Conservation (phyloP, 352 stramenopile species). For the Thalassiosira livingstoniorum region DNA sequence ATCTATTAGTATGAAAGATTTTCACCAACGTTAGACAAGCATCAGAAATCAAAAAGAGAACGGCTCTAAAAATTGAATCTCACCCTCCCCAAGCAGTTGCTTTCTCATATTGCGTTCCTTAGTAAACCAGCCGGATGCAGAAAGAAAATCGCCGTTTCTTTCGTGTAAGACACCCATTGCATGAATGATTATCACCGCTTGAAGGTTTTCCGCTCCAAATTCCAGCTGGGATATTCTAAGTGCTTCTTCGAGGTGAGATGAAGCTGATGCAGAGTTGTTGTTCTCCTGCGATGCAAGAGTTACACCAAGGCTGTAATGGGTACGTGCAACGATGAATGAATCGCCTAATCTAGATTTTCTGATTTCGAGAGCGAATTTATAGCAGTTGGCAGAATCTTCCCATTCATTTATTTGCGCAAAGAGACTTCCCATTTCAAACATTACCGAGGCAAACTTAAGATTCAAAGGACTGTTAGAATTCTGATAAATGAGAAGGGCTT, state of each 20-base stretch:
- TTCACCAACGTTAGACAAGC: neutral
- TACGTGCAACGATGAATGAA: constrained; percentile 60
- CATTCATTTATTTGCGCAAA: constrained; percentile 42
- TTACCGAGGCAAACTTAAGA: constrained; percentile 57
- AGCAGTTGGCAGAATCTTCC: constrained; percentile 47
- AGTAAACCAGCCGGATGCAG: constrained; percentile 60
- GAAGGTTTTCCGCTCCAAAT: constrained; percentile 51
- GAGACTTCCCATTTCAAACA: constrained; percentile 64
- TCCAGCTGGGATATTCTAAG: constrained; percentile 52
- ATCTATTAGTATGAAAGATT: constrained; percentile 38
- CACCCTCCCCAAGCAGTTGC: constrained; percentile 60
- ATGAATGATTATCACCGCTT: constrained; percentile 60
- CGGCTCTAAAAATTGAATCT: constrained; percentile 7
- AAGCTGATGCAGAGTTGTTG: constrained; percentile 8
- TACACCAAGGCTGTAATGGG: constrained; percentile 67
- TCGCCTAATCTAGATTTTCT: constrained; percentile 51
- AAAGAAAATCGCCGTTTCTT: constrained; percentile 59
- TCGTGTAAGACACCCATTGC: constrained; percentile 64
- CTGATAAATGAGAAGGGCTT: constrained; percentile 44
- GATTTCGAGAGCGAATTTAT: constrained; percentile 55
- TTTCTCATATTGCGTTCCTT: constrained; percentile 60
- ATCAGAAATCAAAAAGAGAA: neutral
- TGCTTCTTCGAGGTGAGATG: constrained; percentile 57
- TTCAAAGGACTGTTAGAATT: constrained; percentile 22
- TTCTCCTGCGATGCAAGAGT: constrained; percentile 57